Percentiles rank a stretch among this genome's conserved stretches.
Evolutionary conservation across 768 basidiomycete genomes (phyloP).

Genomic region (Chlorophyllum brunneum): DNA sequence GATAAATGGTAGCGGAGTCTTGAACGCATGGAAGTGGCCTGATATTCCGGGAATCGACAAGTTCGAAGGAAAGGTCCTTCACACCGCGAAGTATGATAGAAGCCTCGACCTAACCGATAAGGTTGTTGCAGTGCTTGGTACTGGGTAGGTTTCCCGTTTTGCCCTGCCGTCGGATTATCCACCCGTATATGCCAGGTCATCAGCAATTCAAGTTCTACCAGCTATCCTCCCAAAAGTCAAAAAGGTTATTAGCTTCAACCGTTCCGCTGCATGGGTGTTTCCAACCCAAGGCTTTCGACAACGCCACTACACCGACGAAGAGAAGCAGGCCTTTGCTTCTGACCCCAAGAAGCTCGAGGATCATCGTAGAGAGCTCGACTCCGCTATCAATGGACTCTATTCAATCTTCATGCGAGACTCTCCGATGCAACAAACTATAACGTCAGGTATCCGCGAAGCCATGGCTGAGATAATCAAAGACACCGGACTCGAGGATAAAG

Average conservation of each 20-base stretch:
- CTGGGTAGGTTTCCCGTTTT: conserved; percentile 21
- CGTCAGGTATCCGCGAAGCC: conserved; percentile 21
- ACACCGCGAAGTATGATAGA: conserved; percentile 28
- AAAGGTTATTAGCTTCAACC: conserved; percentile 31
- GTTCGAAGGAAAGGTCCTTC: too few relatives aligned
- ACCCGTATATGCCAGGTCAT: conserved; percentile 20
- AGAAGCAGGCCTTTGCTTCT: conserved; percentile 32
- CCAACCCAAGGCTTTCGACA: conserved; percentile 23
- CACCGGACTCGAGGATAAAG: conserved; percentile 37
- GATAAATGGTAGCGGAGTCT: conserved; percentile 28
- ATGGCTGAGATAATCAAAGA: conserved; percentile 38
- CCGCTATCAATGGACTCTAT: conserved; percentile 30
- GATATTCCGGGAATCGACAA: conserved; percentile 29
- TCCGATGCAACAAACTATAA: conserved; percentile 25
- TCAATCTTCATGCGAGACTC: conserved; percentile 28
- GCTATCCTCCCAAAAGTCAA: conserved; percentile 30
- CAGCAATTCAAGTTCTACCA: conserved; percentile 30
- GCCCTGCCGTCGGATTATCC: not conserved
- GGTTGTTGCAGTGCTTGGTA: conserved; percentile 36
- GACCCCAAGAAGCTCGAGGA: conserved; percentile 35
- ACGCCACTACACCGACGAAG: conserved; percentile 34
- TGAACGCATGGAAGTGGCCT: conserved; percentile 38
- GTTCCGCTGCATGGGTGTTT: conserved; percentile 29
- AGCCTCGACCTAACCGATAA: conserved; percentile 28
- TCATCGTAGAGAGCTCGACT: conserved; percentile 40